Conservation (phyloP, 23 red algal genomes). For the Porphyridium purpureum region DNA sequence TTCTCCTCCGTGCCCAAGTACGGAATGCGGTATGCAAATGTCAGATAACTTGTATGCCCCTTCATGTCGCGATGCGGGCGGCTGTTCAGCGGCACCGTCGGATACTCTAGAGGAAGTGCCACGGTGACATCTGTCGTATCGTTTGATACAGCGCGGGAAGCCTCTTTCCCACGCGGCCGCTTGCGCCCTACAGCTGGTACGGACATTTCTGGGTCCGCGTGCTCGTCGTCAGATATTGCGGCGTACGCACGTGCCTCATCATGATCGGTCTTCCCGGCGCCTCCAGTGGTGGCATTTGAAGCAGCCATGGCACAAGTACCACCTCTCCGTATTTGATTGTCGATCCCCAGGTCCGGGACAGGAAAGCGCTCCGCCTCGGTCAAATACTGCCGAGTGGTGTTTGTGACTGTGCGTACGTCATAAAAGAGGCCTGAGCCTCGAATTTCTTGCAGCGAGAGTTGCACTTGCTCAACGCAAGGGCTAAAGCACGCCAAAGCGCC, state of each 20-base stretch:
- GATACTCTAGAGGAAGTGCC: not conserved
- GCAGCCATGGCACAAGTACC: not conserved
- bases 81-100: not conserved
- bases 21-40: too few relatives aligned
- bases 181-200: not conserved
- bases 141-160: not conserved
- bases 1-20: too few relatives aligned
- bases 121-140: not conserved
- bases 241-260: not conserved
- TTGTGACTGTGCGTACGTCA: slow-evolving; percentile 28
- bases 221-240: not conserved
- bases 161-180: not conserved
- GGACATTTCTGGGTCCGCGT: too few relatives aligned
- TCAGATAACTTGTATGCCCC: slow-evolving; percentile 70
- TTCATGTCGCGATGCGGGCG: slow-evolving; percentile 13
- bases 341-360: slow-evolving; percentile 20
- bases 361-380: slow-evolving; percentile 4
- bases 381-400: slow-evolving; percentile 15
- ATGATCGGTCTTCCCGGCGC: not conserved
- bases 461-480: slow-evolving; percentile 91
- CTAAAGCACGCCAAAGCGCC: slow-evolving; percentile 52
- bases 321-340: not conserved
- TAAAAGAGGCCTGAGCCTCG: slow-evolving; percentile 5
- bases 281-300: slow-evolving; percentile 2
- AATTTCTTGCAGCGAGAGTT: slow-evolving; percentile 2